These are phyloP conservation scores for Sclerotinia nivalis DNA, from an alignment of 2,329 filamentous ascomycete species.

Conservation along the genomic window DNA sequence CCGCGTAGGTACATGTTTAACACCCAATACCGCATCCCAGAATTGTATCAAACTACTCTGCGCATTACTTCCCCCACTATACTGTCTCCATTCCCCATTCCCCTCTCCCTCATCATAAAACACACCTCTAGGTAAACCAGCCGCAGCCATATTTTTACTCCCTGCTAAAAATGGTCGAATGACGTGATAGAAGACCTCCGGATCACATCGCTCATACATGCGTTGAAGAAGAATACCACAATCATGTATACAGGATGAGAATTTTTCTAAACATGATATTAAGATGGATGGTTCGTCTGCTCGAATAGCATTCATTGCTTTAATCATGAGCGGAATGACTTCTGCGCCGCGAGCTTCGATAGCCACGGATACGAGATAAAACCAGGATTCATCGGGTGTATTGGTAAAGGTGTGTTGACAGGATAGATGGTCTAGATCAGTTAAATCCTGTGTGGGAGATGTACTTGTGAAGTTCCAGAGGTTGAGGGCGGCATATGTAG, in stretches of 20 bases:
- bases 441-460: conserved; percentile 39
- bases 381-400: conserved; percentile 90
- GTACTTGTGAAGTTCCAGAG: conserved; percentile 86
- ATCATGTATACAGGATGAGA: conserved; percentile 67
- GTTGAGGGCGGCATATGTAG: conserved; percentile 84
- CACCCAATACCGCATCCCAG: conserved; percentile 81
- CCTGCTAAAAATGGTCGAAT: conserved; percentile 89
- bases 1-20: conserved; percentile 63
- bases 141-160: conserved; percentile 86
- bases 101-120: conserved; percentile 77
- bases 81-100: conserved; percentile 68
- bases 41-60: conserved; percentile 93
- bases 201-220: conserved; percentile 89
- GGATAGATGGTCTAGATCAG: conserved; percentile 61
- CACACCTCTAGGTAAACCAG: conserved; percentile 79
- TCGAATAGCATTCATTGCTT: conserved; percentile 70
- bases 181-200: conserved; percentile 82
- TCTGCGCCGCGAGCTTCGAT: conserved; percentile 81
- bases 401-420: conserved; percentile 84
- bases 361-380: conserved; percentile 84
- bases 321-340: conserved; percentile 75
- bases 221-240: conserved; percentile 68
- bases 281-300: conserved; percentile 61
- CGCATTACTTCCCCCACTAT: conserved; percentile 88
- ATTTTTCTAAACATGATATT: conserved; percentile 60